phyloP scores from a whole-genome alignment of 768 basidiomycete species.

The Tulasnella sp. region DNA sequence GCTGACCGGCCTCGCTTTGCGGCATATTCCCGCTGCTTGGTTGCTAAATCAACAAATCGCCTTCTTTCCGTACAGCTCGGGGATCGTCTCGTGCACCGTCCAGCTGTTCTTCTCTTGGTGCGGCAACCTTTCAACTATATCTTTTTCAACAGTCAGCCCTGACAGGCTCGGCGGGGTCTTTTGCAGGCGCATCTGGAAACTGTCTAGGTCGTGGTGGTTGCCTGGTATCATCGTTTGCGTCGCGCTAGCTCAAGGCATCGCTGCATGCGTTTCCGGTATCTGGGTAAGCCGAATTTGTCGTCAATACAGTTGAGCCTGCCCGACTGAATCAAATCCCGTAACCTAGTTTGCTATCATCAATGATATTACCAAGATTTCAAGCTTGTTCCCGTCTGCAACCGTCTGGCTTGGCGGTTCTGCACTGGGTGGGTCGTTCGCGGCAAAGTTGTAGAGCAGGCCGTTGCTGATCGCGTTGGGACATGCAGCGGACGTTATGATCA shows the following conservation, averaged over 20 bases:
- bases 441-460: background rate
- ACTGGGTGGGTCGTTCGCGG: background rate
- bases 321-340: background rate
- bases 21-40: background rate
- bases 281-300: constrained; percentile 3
- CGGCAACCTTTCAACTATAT: background rate
- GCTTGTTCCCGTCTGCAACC: constrained; percentile 28
- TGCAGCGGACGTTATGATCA: constrained; percentile 34
- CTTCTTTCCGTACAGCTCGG: constrained; percentile 7
- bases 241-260: constrained; percentile 33
- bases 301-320: background rate
- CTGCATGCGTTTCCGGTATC: constrained; percentile 33
- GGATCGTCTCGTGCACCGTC: constrained; percentile 28
- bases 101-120: constrained; percentile 35
- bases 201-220: constrained; percentile 6
- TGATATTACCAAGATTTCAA: constrained; percentile 34
- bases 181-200: constrained; percentile 35
- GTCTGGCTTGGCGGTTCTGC: constrained; percentile 36
- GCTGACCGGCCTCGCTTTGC: background rate
- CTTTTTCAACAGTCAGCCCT: background rate
- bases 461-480: background rate
- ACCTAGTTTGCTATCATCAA: constrained; percentile 30
- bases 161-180: background rate
- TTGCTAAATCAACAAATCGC: background rate
- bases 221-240: constrained; percentile 10